phyloP scores from a whole-genome alignment of 2,329 filamentous ascomycete species.

The Sclerotinia borealis region DNA sequence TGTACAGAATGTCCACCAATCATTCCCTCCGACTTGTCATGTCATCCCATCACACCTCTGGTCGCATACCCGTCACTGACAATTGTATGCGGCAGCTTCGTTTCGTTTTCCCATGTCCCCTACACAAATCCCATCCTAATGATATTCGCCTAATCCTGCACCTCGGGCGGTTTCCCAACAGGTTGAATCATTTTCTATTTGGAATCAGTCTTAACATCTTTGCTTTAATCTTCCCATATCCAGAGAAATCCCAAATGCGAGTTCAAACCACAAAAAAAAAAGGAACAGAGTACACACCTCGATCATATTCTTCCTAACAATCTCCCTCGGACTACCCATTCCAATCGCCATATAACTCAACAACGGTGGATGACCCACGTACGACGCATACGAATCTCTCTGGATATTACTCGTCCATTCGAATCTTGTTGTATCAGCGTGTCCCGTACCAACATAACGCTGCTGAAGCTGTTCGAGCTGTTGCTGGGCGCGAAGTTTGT shows the following conservation, averaged over 20 bases:
- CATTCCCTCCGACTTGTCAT: not conserved
- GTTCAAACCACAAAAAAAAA: not conserved
- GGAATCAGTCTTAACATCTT: slow-evolving; percentile 10
- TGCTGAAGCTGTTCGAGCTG: slow-evolving; percentile 96
- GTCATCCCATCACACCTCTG: not conserved
- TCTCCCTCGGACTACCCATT: slow-evolving; percentile 76
- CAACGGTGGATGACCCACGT: slow-evolving; percentile 83
- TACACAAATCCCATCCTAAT: not conserved
- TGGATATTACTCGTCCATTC: slow-evolving; percentile 96
- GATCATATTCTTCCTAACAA: slow-evolving; percentile 73
- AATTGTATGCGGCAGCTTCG: not conserved
- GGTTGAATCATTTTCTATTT: slow-evolving; percentile 61
- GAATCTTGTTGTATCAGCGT: slow-evolving; percentile 94
- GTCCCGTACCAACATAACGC: slow-evolving; percentile 91
- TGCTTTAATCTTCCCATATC: not conserved
- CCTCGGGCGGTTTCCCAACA: slow-evolving; percentile 60
- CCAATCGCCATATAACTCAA: slow-evolving; percentile 86
- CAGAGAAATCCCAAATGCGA: too few relatives aligned
- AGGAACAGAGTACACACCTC: slow-evolving; percentile 45
- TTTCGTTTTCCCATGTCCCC: not conserved
- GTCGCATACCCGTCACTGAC: not conserved
- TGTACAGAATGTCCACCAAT: not conserved
- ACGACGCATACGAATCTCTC: slow-evolving; percentile 84
- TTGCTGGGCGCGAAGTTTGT: slow-evolving; percentile 95
- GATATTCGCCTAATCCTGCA: slow-evolving; percentile 36